Evolutionary conservation across 163 green algal genomes (phyloP).

Genomic region (Prototheca wickerhamii): DNA sequence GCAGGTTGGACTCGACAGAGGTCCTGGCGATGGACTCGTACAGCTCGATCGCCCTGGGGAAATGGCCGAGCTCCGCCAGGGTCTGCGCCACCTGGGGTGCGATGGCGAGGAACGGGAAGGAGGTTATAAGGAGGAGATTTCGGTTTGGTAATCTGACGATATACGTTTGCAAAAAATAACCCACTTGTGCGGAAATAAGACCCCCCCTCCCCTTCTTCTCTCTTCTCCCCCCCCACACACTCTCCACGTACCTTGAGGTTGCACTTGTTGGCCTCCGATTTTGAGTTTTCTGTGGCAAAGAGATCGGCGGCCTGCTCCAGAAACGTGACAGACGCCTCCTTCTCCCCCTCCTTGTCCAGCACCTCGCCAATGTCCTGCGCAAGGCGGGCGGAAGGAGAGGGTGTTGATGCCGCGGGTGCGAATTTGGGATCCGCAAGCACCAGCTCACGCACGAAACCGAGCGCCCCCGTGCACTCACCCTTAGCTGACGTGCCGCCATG

Average conservation of each 20-base stretch:
- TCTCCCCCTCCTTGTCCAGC: slow-evolving; percentile 68
- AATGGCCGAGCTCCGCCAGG: slow-evolving; percentile 58
- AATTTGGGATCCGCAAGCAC: neutral
- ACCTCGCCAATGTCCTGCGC: slow-evolving; percentile 73
- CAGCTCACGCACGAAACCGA: neutral
- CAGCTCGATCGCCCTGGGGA: slow-evolving; percentile 52
- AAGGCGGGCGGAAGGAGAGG: neutral
- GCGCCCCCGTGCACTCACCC: slow-evolving; percentile 24
- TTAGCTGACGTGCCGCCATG: slow-evolving; percentile 83
- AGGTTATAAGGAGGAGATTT: neutral
- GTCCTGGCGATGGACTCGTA: slow-evolving; percentile 75
- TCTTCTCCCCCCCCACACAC: neutral
- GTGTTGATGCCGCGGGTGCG: neutral
- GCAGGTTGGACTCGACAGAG: slow-evolving; percentile 88
- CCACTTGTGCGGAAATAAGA: neutral
- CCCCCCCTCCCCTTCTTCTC: neutral
- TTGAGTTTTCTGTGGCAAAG: slow-evolving; percentile 74
- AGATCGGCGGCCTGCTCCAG: slow-evolving; percentile 84
- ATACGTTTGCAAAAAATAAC: neutral
- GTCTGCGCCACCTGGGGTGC: slow-evolving; percentile 59
- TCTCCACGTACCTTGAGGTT: slow-evolving; percentile 62
- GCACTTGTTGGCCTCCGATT: slow-evolving; percentile 78
- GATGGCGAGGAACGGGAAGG: too few relatives aligned
- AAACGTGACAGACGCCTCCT: slow-evolving; percentile 63
- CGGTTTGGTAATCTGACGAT: neutral